Base-by-base conservation (phyloP, 208 protist species). In the Zelonia costaricensis region DNA sequence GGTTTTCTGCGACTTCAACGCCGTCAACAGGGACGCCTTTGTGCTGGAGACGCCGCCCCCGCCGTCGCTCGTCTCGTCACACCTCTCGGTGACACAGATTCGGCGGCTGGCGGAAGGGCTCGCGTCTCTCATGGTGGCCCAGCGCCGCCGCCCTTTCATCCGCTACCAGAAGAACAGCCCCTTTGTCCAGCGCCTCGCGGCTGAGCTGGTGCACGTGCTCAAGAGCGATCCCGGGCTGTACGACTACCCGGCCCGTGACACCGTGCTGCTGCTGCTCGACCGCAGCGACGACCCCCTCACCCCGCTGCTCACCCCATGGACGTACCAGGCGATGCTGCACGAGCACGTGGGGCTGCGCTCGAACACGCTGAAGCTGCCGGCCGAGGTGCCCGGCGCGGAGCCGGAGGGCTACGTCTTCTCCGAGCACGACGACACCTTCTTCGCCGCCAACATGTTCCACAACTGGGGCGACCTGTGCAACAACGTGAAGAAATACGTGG, bases 301-400 rank as follows among this genome's bases (percentile, higher is more conserved):
- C 9, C 98, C 98, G 40, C 76, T 99, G 30, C 76, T 99, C 25
- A 97, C 84, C 23, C 96, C 98, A 60, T 99, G 98, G 98, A 99
- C 97, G n/a, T 99, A 99, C 77, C 97, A 99, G 82, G 95, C 98
- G 15, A 99, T 99, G 98, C 80, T 99, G 40, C 98, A 99, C 77
- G 98, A 99, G 71, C 76, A 98, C 59, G 58, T 99, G 16, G 91
- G 90, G 5, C 94, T 99, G 40, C 18, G 75, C 4, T 95, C 99
- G 65, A 98, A 99, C 59, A 80, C 90, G 40, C 65, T 95, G 28
- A 78, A 69, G 20, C 72, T 95, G 22, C 84, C 85, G 13, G 39
- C 68, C 3, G 60, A 80, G 13, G 78, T 76, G 7, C 43, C 58
- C 22, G 78, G 71, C n/a, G 69, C 69, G 6, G 68, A 76, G 54